These are phyloP conservation scores for Fusarium hainanense DNA, from an alignment of 2,329 filamentous ascomycete genomes.

Conservation along the genomic window DNA sequence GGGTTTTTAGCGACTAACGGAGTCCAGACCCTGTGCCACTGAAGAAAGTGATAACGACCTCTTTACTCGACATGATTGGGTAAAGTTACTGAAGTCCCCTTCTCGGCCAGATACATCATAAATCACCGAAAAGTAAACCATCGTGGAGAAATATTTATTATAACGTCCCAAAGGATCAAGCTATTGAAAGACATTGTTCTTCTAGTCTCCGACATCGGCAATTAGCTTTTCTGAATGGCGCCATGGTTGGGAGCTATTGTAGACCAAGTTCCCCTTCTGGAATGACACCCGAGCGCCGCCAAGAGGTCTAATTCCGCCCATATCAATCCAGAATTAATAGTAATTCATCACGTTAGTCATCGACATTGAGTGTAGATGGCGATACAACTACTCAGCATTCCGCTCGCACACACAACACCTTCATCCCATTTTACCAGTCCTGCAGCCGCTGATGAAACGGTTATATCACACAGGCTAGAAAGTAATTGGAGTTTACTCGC, in stretches of 20 bases:
- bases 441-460: conserved; percentile 20
- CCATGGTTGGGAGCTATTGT: conserved; percentile 13
- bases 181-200: background rate
- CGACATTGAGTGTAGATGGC: conserved; percentile 3
- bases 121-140: background rate
- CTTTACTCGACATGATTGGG: conserved; percentile 10
- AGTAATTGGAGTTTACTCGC: conserved; percentile 10
- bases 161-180: no score
- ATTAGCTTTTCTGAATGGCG: conserved; percentile 7
- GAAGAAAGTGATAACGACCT: background rate
- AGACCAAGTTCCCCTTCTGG: conserved; percentile 15
- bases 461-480: conserved; percentile 9
- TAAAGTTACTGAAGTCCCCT: background rate
- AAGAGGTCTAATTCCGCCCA: conserved; percentile 8
- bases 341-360: conserved; percentile 1
- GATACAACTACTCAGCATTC: conserved; percentile 19
- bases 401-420: conserved; percentile 11
- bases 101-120: background rate
- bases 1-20: background rate
- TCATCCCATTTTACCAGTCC: conserved; percentile 17
- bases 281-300: conserved; percentile 6
- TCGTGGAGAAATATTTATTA: background rate
- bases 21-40: conserved; percentile 14
- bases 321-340: background rate
- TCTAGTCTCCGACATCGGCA: conserved; percentile 1